These are phyloP conservation scores for Aphanomyces astaci DNA, from an alignment of 352 stramenopile genomes.

Conservation along the genomic window DNA sequence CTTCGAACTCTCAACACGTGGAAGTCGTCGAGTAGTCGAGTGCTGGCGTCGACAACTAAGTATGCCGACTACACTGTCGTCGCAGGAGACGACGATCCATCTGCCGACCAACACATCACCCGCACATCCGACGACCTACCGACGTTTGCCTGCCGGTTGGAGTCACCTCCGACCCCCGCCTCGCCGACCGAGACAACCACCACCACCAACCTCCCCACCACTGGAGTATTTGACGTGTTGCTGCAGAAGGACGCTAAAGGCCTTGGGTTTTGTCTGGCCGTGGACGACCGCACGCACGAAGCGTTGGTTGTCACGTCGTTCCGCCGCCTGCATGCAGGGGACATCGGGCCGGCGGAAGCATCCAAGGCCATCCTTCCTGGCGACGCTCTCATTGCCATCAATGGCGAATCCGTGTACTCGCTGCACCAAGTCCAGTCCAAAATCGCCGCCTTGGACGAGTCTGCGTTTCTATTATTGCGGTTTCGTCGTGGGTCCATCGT, in stretches of 20 bases:
- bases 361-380: background rate
- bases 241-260: slow-evolving; percentile 14
- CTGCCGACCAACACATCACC: background rate
- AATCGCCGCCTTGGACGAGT: background rate
- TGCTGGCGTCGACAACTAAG: background rate
- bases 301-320: slow-evolving; percentile 15
- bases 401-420: slow-evolving; percentile 6
- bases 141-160: background rate
- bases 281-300: slow-evolving; percentile 4
- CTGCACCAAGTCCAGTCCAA: background rate
- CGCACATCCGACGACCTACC: background rate
- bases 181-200: background rate
- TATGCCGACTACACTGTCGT: background rate
- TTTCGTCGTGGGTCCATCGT: slow-evolving; percentile 4
- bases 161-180: background rate
- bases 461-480: background rate
- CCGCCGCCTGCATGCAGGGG: background rate
- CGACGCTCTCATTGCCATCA: background rate
- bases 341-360: slow-evolving; percentile 14
- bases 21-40: background rate
- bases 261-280: slow-evolving; percentile 7
- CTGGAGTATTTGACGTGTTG: background rate
- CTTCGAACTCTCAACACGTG: slow-evolving; percentile 4
- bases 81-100: background rate
- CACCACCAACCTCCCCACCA: background rate